These are phyloP conservation scores for rapeseed (Brassica napus) DNA, from an alignment of 345 rosid species.

Conservation along the genomic window DNA sequence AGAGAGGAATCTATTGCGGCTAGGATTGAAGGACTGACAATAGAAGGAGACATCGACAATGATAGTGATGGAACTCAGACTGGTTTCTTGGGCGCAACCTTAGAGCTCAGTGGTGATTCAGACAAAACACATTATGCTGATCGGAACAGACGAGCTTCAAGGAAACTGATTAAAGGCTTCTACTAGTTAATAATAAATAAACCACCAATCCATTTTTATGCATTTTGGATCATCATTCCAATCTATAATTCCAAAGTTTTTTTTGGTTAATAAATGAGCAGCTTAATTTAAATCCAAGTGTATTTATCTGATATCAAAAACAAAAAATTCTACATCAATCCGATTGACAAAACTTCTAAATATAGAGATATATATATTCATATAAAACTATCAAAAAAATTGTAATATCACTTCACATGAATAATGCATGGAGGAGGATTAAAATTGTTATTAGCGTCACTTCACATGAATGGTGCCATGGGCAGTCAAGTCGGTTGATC, in stretches of 20 bases:
- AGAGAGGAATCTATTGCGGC: constrained; percentile 1
- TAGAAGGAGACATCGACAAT: not conserved
- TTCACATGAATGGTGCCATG: not conserved
- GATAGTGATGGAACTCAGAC: not conserved
- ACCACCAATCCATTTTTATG: not conserved
- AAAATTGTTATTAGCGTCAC: not conserved
- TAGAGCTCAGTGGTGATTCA: not conserved
- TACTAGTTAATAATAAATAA: not conserved
- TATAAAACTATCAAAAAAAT: not conserved
- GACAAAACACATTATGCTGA: not conserved
- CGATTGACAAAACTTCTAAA: not conserved
- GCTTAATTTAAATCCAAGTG: not conserved
- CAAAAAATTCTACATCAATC: not conserved
- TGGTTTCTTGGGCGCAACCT: not conserved
- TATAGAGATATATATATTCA: not conserved
- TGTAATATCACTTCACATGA: not conserved
- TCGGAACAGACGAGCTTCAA: not conserved
- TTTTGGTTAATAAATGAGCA: not conserved
- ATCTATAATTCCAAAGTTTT: not conserved
- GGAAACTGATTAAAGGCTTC: not conserved
- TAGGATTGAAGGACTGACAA: not conserved
- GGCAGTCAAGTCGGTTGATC: not conserved
- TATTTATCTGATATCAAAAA: not conserved
- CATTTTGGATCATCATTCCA: not conserved
- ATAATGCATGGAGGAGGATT: not conserved